Base-by-base conservation (phyloP, 371 early-diverging fungal genomes). In the Actinomucor elegans region DNA sequence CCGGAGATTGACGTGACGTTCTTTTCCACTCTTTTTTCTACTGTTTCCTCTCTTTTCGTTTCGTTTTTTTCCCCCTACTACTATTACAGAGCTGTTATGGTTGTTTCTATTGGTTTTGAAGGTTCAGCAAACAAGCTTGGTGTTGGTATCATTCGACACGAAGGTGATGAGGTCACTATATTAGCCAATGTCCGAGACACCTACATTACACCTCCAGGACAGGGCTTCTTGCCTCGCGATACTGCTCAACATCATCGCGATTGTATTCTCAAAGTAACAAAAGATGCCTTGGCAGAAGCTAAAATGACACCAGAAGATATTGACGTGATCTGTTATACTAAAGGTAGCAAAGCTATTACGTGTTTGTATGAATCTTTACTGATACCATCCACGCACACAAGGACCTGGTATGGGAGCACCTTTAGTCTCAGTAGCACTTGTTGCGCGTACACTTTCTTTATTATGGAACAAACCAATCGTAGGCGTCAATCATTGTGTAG, bases 401-500 rank as follows among this genome's bases (percentile, higher is more conserved):
- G 94, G 99, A 0, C 99, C 99, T 9, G 99, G 99, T 8, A 99
- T 99, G 97, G 98, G 92, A 1, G 93, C 94, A n/a, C 98, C 99
- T 3, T 67, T 99, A 57, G 77, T 83, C 14, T 88, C 93, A 0
- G 94, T 93, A 1, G 99, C 99, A 11, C 74, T 96, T 20, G 98
- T 97, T 11, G 99, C 99, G 0, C 81, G 99, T 55, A 97, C 99
- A 3, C 65, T 99, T 26, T 80, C 97, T 3, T 83, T 94, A 38
- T 73, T 96, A 55, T 97, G 95, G 93, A 77, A 88, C 18, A 93
- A 90, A 52, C 99, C 99, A 18, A 71, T 99, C 28, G 91, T 99
- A 26, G 97, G 93, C 23, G 99, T 99, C 10, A 99, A 99, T 67
- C 99, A 99, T 66, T 99, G 99, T 71, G 89, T 99, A 52, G 99